phyloP scores from a whole-genome alignment of 2,329 filamentous ascomycete species.

The Calonectria crousiana region DNA sequence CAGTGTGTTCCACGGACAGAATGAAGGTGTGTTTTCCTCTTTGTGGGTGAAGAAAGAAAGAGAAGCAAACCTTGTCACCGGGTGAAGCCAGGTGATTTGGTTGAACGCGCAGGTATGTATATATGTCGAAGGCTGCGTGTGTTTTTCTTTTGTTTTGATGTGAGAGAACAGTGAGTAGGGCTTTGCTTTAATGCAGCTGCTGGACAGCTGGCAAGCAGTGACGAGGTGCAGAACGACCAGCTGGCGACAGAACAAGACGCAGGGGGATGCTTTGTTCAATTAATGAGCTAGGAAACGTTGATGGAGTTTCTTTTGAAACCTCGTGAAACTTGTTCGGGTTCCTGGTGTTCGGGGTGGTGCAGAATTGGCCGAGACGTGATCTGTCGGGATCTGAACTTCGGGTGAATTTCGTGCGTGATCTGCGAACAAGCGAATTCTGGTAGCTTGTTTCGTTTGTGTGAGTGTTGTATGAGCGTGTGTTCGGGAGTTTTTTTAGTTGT shows the following conservation, averaged over 20 bases:
- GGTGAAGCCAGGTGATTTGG: slow-evolving; percentile 23
- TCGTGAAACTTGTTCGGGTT: not conserved
- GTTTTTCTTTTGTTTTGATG: slow-evolving; percentile 33
- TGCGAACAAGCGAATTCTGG: slow-evolving; percentile 5
- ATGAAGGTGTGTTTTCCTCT: slow-evolving; percentile 31
- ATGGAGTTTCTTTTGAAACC: slow-evolving; percentile 9
- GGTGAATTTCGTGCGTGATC: not conserved
- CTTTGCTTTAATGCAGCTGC: slow-evolving; percentile 16
- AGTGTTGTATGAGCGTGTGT: not conserved
- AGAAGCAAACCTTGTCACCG: slow-evolving; percentile 34
- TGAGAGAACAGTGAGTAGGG: slow-evolving; percentile 31
- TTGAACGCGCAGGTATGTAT: slow-evolving; percentile 8
- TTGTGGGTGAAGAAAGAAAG: slow-evolving; percentile 33
- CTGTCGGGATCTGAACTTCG: not conserved
- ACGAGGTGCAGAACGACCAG: slow-evolving; percentile 19
- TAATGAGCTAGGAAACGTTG: not conserved
- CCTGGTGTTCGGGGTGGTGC: not conserved
- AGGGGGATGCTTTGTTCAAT: slow-evolving; percentile 5
- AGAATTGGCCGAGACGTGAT: slow-evolving; percentile 2
- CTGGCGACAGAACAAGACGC: not conserved
- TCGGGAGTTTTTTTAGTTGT: not conserved
- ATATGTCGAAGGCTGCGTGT: not conserved
- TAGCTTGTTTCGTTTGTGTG: slow-evolving; percentile 2
- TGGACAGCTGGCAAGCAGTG: slow-evolving; percentile 38
- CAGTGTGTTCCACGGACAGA: slow-evolving; percentile 24